phyloP scores from a whole-genome alignment of 768 basidiomycete genomes.

The Epithele typhae region DNA sequence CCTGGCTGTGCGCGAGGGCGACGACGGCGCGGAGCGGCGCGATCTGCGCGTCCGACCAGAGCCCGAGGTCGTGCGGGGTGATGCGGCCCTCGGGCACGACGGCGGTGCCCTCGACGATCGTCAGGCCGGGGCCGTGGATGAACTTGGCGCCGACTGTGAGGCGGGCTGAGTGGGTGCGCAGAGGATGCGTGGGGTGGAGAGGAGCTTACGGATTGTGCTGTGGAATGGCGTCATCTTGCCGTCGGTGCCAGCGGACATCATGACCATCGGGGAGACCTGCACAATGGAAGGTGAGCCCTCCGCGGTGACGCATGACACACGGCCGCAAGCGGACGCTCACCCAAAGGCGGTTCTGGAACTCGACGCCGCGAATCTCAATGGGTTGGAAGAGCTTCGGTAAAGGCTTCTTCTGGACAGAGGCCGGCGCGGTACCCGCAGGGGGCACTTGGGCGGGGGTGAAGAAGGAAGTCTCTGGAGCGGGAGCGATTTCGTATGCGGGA shows the following conservation, averaged over 20 bases:
- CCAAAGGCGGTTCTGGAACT: constrained; percentile 27
- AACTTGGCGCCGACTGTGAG: constrained; percentile 43
- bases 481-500: too few relatives aligned
- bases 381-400: constrained; percentile 50
- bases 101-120: constrained; percentile 62
- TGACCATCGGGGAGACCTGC: constrained; percentile 52
- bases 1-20: constrained; percentile 65
- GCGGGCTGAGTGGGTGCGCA: too few relatives aligned
- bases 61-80: constrained; percentile 51
- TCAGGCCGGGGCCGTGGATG: constrained; percentile 48
- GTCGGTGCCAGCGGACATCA: constrained; percentile 52
- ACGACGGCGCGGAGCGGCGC: constrained; percentile 44
- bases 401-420: constrained; percentile 34
- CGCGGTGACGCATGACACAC: too few relatives aligned
- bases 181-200: too few relatives aligned
- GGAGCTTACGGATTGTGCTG: constrained; percentile 39
- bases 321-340: too few relatives aligned
- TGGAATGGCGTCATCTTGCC: constrained; percentile 54
- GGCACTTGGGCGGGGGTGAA: constrained; percentile 45
- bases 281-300: too few relatives aligned
- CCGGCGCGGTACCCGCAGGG: constrained; percentile 39
- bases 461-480: constrained; percentile 39
- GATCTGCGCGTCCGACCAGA: constrained; percentile 61
- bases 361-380: constrained; percentile 35
- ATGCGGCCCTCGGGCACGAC: constrained; percentile 57